Evolutionary conservation across 202 grass and related monocot genomes (phyloP), one percentile per base, ranked within the genome.

Genomic region (Cymbopogon flexuosus): DNA sequence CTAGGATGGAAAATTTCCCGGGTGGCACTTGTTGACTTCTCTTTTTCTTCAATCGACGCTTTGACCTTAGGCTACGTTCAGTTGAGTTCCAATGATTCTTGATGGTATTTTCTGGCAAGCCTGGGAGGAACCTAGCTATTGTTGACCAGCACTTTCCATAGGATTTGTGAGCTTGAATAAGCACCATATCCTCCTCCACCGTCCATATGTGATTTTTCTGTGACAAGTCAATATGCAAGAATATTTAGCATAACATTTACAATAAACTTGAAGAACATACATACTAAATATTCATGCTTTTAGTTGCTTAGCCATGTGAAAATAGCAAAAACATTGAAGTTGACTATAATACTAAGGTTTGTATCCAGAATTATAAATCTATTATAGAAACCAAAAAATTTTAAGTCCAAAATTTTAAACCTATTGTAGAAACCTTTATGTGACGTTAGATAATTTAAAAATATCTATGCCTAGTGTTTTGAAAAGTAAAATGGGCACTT

Each of bases 21-120:
- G 71, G 56, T 14, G 70, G 10, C n/a, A 49, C 56, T 10, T 80
- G 84, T 8, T 84, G 37, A 18, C 81, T 85, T 68, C 63, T 84
- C 62, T 69, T 90, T 45, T 81, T 88, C 58, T 68, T 83, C 62
- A 87, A 5, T 0, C 45, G 63, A 2, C 82, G 82, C 19, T 45
- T 84, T 9, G 87, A 41, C 13, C 58, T 59, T 2, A 88, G 43
- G 71, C 87, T 88, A 5, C 88, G 84, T 24, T 77, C 86, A 10
- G 68, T 93, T 0, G 79, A 84, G 27, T 96, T 92, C 90, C 93
- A 93, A 5, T 90, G 93, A 13, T 96, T 96, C 63, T 96, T 96
- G 23, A 96, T 67, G 10, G 78, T 10, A 12, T 96, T 96, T 70
- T 96, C 90, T n/a, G 90, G 87, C 37, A 88, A 64, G 7, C 93